Base-by-base conservation (phyloP, 164 flowering plant species). In the Litsea cubeba region DNA sequence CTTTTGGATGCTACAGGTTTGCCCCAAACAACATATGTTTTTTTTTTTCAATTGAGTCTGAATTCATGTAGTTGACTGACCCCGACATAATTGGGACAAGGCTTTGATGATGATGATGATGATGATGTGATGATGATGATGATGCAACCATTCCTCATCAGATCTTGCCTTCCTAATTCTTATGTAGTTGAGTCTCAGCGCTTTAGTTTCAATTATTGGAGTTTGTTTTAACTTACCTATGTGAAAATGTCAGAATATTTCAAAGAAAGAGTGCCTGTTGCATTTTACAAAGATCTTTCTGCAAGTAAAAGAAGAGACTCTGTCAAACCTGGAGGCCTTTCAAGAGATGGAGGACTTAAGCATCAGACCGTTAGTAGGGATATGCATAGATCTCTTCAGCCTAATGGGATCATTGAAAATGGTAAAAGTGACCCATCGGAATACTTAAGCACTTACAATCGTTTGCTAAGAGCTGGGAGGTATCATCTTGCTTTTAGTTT, bases 391-490 rank as follows among this genome's bases (percentile, higher is more conserved):
- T 50, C 75, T n/a, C 72, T 79, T 68, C 72, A 65, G 62, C 77
- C 79, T 67, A 86, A 83, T 76, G 85, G 83, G 57, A 68, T 66
- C 14, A 81, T 67, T 72, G 71, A 49, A 30, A 74, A 69, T 40
- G 68, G 70, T 28, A 73, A 81, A 70, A 74, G 78, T 49, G 77
- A 77, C 74, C 64, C 76, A 50, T 71, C 82, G 25, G 80, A 84
- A 71, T 78, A 78, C 74, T 67, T 80, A 12, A 80, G 80, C 65
- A 76, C 76, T 72, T 94, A 94, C 84, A 79, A 84, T 72, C 84
- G 78, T 71, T 83, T 86, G 57, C 80, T 92, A 65, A 88, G 86
- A 81, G 83, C 76, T 35, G 92, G 92, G 62, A 92, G 97, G 98
- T 92, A 82, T 81, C 71, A 62, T 70, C 68, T 49, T 20, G 58